These are phyloP conservation scores for Akanthomyces dipterigenus DNA, from an alignment of 2,329 filamentous ascomycete species.

Conservation along the genomic window DNA sequence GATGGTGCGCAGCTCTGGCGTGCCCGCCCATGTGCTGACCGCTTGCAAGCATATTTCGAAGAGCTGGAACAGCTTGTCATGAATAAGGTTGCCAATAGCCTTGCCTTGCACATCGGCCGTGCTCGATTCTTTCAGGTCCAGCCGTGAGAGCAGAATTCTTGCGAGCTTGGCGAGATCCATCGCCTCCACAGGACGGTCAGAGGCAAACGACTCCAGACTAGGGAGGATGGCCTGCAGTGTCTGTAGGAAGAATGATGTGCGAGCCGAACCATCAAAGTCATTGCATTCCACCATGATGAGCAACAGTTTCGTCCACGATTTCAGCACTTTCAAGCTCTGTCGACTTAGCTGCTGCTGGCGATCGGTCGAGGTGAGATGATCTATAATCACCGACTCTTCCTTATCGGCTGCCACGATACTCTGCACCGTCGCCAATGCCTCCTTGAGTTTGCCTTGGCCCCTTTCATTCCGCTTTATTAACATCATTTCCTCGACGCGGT, in stretches of 20 bases:
- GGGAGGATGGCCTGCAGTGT: constrained; percentile 82
- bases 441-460: not conserved
- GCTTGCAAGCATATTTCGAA: constrained; percentile 82
- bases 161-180: constrained; percentile 72
- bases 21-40: constrained; percentile 66
- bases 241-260: constrained; percentile 75
- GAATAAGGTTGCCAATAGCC: constrained; percentile 62
- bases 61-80: constrained; percentile 84
- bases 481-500: constrained; percentile 67
- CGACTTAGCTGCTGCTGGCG: constrained; percentile 50
- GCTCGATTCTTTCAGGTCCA: constrained; percentile 49
- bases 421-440: constrained; percentile 41
- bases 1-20: constrained; percentile 65
- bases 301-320: constrained; percentile 77
- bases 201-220: constrained; percentile 72
- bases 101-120: constrained; percentile 36
- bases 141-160: constrained; percentile 62
- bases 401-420: constrained; percentile 44
- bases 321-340: constrained; percentile 61
- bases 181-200: constrained; percentile 62
- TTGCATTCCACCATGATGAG: constrained; percentile 77
- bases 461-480: constrained; percentile 60
- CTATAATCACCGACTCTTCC: constrained; percentile 54
- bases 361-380: constrained; percentile 58
- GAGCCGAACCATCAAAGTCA: constrained; percentile 66